These are phyloP conservation scores for Ambispora gerdemannii DNA, from an alignment of 192 early-diverging fungal species.

Conservation along the genomic window DNA sequence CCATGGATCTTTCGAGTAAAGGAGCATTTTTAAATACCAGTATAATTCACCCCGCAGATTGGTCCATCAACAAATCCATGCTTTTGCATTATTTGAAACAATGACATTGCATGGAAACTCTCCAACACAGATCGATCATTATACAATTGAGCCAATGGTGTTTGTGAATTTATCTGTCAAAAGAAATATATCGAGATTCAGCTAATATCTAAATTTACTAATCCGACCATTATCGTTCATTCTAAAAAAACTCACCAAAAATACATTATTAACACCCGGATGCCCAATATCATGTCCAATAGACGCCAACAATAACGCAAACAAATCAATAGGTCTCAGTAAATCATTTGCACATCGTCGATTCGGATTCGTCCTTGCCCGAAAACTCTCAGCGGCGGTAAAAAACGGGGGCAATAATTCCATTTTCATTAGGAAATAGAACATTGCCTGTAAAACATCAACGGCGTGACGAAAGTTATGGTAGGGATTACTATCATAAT, in stretches of 20 bases:
- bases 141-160: conserved; percentile 85
- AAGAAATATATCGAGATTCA: background rate
- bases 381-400: conserved; percentile 26
- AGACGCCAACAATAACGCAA: conserved; percentile 71
- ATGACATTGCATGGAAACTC: conserved; percentile 82
- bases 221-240: background rate
- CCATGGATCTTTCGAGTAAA: too few relatives aligned
- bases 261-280: conserved; percentile 94
- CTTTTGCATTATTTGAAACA: conserved; percentile 64
- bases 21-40: conserved; percentile 6
- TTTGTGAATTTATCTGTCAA: conserved; percentile 61
- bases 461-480: conserved; percentile 96
- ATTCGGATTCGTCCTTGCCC: conserved; percentile 5
- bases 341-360: conserved; percentile 48
- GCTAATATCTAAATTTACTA: background rate
- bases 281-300: conserved; percentile 85
- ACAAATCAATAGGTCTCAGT: conserved; percentile 56
- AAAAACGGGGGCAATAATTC: conserved; percentile 52
- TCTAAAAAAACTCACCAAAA: conserved; percentile 57
- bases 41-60: conserved; percentile 16
- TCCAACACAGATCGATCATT: conserved; percentile 93
- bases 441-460: conserved; percentile 89
- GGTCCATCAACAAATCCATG: conserved; percentile 46
- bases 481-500: conserved; percentile 74
- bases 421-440: conserved; percentile 72